Base-by-base conservation (phyloP, 805 yeast species). In the Barnettozyma sp. region DNA sequence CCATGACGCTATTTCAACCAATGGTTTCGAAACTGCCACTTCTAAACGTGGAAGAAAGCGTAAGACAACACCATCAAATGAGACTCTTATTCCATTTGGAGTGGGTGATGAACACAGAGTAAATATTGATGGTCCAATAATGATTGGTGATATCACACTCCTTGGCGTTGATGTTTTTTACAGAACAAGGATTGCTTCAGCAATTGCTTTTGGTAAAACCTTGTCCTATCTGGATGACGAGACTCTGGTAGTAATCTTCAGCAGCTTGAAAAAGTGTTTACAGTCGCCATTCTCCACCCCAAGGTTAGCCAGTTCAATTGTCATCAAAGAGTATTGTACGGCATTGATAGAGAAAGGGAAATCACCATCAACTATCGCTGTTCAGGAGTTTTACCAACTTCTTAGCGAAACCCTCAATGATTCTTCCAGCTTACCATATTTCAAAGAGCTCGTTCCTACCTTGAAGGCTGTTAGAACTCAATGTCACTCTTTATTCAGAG, bases 121-220 rank as follows among this genome's bases (percentile, higher is more conserved):
- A 34, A 87, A 90, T 54, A 88, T 92, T 40, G 99, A 92, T 60
- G 82, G 94, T 4, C 96, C 97, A 5, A 80, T 92, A 57, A 74
- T 82, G 40, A 73, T 77, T 30, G 98, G 98, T 50, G 99, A 92
- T 59, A 82, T 92, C 13, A 77, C 87, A 36, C 65, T 92, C 19
- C 76, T 92, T 22, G 95, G 95, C 0, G 59, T 69, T 31, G 88
- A 84, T 20, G 74, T 74, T 2, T 73, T 92, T 39, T 65, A 86
- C 22, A 69, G 81, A 32, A 82, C 94, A 3, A 79, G 92, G 57
- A 66, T 83, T 12, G 73, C 78, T 10, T 83, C 88, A 5, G 78
- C 95, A 1, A 63, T 62, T 23, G 92, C 94, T 0, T 66, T 80
- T 48, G 97, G 97, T 20, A 61, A 66, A 36, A 68, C 77, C 0